Evolutionary conservation across 2,329 filamentous ascomycete species (phyloP), one percentile per base, ranked within the genome.

Genomic region (Clarireedia homoeocarpa): DNA sequence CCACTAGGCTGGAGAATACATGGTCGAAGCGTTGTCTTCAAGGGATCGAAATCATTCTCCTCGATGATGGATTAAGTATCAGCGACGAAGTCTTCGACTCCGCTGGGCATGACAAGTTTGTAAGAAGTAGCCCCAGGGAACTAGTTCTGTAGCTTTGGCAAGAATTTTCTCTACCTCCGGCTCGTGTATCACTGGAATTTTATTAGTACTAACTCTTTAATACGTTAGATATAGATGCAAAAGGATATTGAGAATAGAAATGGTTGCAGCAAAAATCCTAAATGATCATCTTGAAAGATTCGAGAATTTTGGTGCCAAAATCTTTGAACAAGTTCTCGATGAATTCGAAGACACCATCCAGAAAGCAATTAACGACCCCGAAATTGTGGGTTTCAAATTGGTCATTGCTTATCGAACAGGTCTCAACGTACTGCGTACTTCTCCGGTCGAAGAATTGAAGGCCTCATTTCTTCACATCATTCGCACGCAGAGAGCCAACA

Each of bases 401-500:
- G 83, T 91, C 49, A 82, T 95, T 55, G 92, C 89, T 71, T 94
- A 94, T 68, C 80, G 89, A 14, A 88, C 84, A 0, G 89, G 89
- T 0, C 74, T 91, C 5, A 79, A 81, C 40, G 75, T 92, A 15
- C 67, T 58, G n/a, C 67, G 58, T 15, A 51, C 53, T 10, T 76
- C 6, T 72, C 77, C 53, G 68, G 38, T 72, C 7, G 54, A 61
- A 26, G 61, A 66, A 34, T 59, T 65, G 4, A 58, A 56, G 30
- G 50, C 34, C 2, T 58, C 58, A 15, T 64, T 65, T 45, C 46
- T 62, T 3, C 71, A 73, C 42, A 53, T 63, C 2, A 62, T 64
- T 10, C 57, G 62, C 3, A 65, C 62, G 0, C 60, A 59, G 5
- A 58, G 62, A 40, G 55, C 58, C 39, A 59, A 61, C 23, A 52